A percentile compares a stretch with the other conserved stretches of the same genome.
These are phyloP conservation scores for Torulaspora microellipsoides DNA, from an alignment of 805 yeast species.

Conservation along the genomic window DNA sequence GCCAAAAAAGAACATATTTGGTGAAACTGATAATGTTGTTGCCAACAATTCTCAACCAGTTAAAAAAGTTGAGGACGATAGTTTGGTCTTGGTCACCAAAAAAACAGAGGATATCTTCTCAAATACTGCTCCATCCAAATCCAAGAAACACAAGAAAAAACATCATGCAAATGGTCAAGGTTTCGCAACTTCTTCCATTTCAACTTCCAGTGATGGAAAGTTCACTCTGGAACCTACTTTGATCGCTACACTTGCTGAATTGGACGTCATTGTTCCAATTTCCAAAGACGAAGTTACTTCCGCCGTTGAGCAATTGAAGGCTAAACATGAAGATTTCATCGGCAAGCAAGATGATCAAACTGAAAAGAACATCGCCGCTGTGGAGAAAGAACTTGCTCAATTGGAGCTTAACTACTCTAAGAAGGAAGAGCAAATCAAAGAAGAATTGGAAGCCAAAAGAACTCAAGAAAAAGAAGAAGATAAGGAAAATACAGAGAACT, in stretches of 20 bases:
- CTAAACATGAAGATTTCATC: constrained; percentile 63
- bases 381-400: constrained; percentile 70
- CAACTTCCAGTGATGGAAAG: constrained; percentile 34
- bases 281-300: constrained; percentile 63
- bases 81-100: constrained; percentile 40
- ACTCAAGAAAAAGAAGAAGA: constrained; percentile 28
- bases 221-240: constrained; percentile 77
- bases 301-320: constrained; percentile 63
- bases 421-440: constrained; percentile 39
- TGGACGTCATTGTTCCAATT: constrained; percentile 75
- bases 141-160: constrained; percentile 50
- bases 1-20: constrained; percentile 39
- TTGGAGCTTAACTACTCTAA: constrained; percentile 50
- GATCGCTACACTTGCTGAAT: constrained; percentile 68
- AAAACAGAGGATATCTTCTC: constrained; percentile 56
- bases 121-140: constrained; percentile 42
- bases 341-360: constrained; percentile 79
- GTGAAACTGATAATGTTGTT: constrained; percentile 28
- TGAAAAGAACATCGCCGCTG: constrained; percentile 65
- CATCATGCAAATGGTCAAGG: constrained; percentile 28
- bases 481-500: constrained; percentile 15
- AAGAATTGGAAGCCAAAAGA: constrained; percentile 33
- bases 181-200: constrained; percentile 9
- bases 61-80: constrained; percentile 60
- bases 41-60: constrained; percentile 42